These are phyloP conservation scores for Fremontodendron californicum DNA, from an alignment of 345 rosid genomes.

Conservation along the genomic window DNA sequence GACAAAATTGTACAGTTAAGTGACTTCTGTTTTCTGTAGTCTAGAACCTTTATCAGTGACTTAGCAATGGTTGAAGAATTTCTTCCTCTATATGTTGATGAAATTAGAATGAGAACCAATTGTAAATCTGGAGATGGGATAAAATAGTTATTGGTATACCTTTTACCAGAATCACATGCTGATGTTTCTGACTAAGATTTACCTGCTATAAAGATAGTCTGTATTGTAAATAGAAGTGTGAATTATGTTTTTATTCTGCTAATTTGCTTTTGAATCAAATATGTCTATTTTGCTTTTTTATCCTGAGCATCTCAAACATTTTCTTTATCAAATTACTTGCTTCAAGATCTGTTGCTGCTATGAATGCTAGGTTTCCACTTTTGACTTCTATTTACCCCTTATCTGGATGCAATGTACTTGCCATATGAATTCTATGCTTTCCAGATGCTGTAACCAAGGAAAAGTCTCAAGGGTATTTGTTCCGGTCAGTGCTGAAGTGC, in stretches of 20 bases:
- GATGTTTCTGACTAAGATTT: background rate
- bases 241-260: background rate
- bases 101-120: background rate
- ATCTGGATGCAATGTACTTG: constrained; percentile 16
- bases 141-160: background rate
- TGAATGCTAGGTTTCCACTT: background rate
- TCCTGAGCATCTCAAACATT: background rate
- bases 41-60: background rate
- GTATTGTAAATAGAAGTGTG: background rate
- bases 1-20: background rate
- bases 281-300: background rate
- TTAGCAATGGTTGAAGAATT: background rate
- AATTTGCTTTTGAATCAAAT: background rate
- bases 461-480: constrained; percentile 92
- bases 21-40: background rate
- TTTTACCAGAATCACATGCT: background rate
- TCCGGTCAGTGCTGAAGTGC: constrained; percentile 90
- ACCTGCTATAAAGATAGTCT: background rate
- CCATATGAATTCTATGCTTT: constrained; percentile 19
- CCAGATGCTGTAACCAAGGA: constrained; percentile 95
- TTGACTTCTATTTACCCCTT: background rate
- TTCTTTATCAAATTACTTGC: constrained; percentile 1
- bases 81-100: background rate
- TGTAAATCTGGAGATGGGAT: background rate
- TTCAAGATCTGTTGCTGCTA: background rate